phyloP scores from a whole-genome alignment of 1,284 basidiomycete genomes.

The Cryptococcus depauperatus region DNA sequence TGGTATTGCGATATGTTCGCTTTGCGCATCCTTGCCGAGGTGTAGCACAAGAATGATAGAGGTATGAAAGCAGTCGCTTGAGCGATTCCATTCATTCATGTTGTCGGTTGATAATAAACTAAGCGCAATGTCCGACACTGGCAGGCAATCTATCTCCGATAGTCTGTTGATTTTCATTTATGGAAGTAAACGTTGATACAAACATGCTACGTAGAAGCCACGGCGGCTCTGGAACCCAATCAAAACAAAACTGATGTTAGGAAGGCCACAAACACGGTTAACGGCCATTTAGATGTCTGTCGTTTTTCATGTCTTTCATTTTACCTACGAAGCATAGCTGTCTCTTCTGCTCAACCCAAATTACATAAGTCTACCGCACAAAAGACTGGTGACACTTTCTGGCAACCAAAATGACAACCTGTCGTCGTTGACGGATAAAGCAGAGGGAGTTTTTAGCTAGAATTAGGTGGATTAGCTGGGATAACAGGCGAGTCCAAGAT shows the following conservation, averaged over 20 bases:
- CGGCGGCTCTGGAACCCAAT: slow-evolving; percentile 36
- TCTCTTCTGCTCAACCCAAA: slow-evolving; percentile 31
- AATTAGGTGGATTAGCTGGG: too few relatives aligned
- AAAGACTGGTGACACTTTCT: slow-evolving; percentile 23
- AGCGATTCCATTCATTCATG: too few relatives aligned
- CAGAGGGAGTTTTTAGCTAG: slow-evolving; percentile 25
- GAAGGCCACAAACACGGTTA: slow-evolving; percentile 26
- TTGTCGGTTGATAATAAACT: too few relatives aligned
- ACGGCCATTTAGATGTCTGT: slow-evolving; percentile 32
- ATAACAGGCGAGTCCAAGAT: too few relatives aligned
- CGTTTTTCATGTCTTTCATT: neutral
- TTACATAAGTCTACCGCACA: slow-evolving; percentile 31
- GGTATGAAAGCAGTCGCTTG: too few relatives aligned
- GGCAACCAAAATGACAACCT: slow-evolving; percentile 32
- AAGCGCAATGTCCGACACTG: slow-evolving; percentile 31
- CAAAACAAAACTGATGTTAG: slow-evolving; percentile 35
- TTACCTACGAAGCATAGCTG: slow-evolving; percentile 10
- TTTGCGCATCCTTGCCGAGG: too few relatives aligned
- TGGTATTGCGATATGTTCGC: too few relatives aligned
- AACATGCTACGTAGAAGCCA: slow-evolving; percentile 20
- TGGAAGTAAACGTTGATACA: too few relatives aligned
- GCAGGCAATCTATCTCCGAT: slow-evolving; percentile 31
- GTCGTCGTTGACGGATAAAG: slow-evolving; percentile 23
- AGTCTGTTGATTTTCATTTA: slow-evolving; percentile 14
- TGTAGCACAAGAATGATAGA: too few relatives aligned